Base-by-base conservation (phyloP, 2,329 filamentous ascomycete species). In the Pseudogymnoascus sp. region DNA sequence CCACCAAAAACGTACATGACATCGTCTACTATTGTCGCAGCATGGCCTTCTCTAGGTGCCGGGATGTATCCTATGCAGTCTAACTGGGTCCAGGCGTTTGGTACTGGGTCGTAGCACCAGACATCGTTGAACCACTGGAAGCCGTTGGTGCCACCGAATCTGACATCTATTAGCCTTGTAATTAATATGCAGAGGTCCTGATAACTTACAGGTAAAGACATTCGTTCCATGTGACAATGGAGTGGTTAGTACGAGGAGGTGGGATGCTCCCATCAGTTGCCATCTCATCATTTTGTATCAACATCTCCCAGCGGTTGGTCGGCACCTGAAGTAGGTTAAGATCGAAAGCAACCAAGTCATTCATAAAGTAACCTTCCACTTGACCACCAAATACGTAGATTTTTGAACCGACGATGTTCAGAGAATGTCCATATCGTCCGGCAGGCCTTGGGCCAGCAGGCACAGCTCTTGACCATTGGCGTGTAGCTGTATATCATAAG, bases 1-100 rank as follows among this genome's bases (percentile, higher is more conserved):
- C 95, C 95, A 69, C 96, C 96, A 75, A 99, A 99, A 65, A 99
- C 87, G 78, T 99, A 99, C 96, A 99, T 99, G 65, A 97, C 95
- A 73, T 99, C 95, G 74, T 95, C 91, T 46, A 99, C 93, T 18
- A 99, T 80, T 3, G 93, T 88, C 12, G 95, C 91, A 11, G 96
- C 93, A 75, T 99, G 95, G 3, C 95, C 95, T 80, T 99, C 95
- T 65, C 95, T 86, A 16, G 93, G 88, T 1, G 92, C 88, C 1
- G 96, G 95, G 65, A 99, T 97, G 75, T 97, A 99, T 37, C 95
- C 95, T 71, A 97, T 97, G 74, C 95, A 99, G 72, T 97, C 93
- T 63, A 96, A 82, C 73, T 96, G 89, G 8, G 86, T 79, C 95
- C 95, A 99, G 63, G 83, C 79, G 75, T 97, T 97, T 53, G 84